These are phyloP conservation scores for Hawksworthiomyces lignivorus DNA, from an alignment of 2,329 filamentous ascomycete species.

Conservation along the genomic window DNA sequence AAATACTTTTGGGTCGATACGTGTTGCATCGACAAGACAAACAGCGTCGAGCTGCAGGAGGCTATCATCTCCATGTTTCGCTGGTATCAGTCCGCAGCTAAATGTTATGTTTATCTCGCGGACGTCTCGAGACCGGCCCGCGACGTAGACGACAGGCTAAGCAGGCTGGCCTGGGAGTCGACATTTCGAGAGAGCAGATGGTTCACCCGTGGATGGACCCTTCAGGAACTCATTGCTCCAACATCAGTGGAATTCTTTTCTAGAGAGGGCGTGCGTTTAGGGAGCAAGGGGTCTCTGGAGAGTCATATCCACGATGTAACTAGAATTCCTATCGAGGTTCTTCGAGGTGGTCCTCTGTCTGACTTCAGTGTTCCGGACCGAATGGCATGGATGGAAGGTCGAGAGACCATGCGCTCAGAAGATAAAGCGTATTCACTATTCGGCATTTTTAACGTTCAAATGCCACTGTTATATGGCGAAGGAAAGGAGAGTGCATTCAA, in stretches of 20 bases:
- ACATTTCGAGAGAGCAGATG: not conserved
- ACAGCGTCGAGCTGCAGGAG: slow-evolving; percentile 18
- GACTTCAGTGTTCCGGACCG: not conserved
- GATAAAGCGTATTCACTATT: slow-evolving; percentile 8
- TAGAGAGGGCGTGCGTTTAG: not conserved
- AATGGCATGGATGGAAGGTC: slow-evolving; percentile 9
- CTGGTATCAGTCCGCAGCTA: slow-evolving; percentile 15
- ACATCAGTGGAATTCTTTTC: not conserved
- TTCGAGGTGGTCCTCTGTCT: not conserved
- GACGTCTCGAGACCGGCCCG: not conserved
- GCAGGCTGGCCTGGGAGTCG: not conserved
- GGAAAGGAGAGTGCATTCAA: slow-evolving; percentile 7
- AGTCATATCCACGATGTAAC: not conserved
- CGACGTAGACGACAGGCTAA: too few relatives aligned
- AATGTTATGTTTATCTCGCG: not conserved
- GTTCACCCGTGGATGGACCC: slow-evolving; percentile 3
- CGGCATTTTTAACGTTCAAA: slow-evolving; percentile 10
- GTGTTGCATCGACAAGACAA: slow-evolving; percentile 22
- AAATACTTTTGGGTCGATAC: slow-evolving; percentile 11
- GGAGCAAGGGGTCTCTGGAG: slow-evolving; percentile 2
- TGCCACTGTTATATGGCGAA: slow-evolving; percentile 11
- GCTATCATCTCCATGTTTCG: slow-evolving; percentile 15
- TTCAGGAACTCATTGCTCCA: slow-evolving; percentile 2
- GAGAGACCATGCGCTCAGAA: slow-evolving; percentile 8
- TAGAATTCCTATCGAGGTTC: not conserved